phyloP scores from a whole-genome alignment of 306 rosid genomes.

The Vigna radiata region DNA sequence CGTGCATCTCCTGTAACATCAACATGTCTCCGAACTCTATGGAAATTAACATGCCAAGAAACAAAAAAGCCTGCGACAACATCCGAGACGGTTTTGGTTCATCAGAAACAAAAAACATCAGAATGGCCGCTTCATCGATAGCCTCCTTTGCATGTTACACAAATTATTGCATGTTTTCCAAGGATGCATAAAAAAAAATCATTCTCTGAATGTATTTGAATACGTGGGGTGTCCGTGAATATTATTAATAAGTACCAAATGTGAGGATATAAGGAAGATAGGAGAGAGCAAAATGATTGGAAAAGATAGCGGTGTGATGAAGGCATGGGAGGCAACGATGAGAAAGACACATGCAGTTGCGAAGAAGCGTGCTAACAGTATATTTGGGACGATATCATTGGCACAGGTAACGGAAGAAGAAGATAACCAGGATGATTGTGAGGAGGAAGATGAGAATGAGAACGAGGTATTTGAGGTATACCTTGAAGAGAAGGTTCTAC shows the following conservation, averaged over 20 bases:
- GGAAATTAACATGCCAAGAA: constrained; percentile 41
- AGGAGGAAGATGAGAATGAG: constrained; percentile 43
- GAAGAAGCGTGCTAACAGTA: constrained; percentile 81
- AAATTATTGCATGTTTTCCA: neutral
- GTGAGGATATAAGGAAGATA: neutral
- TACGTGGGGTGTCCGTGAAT: constrained; percentile 37
- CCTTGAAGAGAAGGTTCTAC: constrained; percentile 69
- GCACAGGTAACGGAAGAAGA: constrained; percentile 44
- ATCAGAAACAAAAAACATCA: constrained; percentile 37
- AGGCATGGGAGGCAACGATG: constrained; percentile 96
- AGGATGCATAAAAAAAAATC: constrained; percentile 22
- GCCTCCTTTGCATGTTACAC: constrained; percentile 26
- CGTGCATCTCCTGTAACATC: constrained; percentile 33
- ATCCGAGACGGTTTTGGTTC: constrained; percentile 46
- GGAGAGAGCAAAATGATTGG: constrained; percentile 56
- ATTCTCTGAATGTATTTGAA: constrained; percentile 34
- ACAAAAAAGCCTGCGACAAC: constrained; percentile 38
- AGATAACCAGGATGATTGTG: constrained; percentile 25
- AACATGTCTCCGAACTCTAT: constrained; percentile 43
- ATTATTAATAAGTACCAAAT: neutral
- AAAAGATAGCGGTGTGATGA: constrained; percentile 72
- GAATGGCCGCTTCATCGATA: neutral
- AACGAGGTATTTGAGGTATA: constrained; percentile 47
- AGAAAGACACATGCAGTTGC: constrained; percentile 83
- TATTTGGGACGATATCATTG: constrained; percentile 63